These are phyloP conservation scores for Daldinia sp. DNA, from an alignment of 2,329 filamentous ascomycete genomes.

Conservation along the genomic window DNA sequence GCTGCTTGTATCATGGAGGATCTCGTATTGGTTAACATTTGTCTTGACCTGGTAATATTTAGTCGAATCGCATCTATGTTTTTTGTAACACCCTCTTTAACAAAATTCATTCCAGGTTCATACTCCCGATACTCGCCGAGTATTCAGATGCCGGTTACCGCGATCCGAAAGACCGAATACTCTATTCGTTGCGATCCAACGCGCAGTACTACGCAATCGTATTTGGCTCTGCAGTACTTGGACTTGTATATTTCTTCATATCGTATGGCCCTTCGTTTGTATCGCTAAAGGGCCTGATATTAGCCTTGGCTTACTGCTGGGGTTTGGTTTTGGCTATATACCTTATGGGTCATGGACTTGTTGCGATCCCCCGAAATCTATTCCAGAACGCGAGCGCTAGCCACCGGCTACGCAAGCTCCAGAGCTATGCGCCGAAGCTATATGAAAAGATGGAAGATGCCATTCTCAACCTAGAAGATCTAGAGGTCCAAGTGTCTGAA, in stretches of 20 bases:
- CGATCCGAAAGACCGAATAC: slow-evolving; percentile 79
- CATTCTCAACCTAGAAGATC: slow-evolving; percentile 77
- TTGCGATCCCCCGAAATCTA: slow-evolving; percentile 84
- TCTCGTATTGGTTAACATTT: slow-evolving; percentile 98
- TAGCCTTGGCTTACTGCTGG: slow-evolving; percentile 96
- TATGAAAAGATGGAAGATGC: slow-evolving; percentile 91
- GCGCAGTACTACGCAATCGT: slow-evolving; percentile 87
- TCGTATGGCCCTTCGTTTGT: slow-evolving; percentile 76
- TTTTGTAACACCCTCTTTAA: slow-evolving; percentile 17
- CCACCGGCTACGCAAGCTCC: slow-evolving; percentile 75
- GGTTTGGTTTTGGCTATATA: slow-evolving; percentile 92
- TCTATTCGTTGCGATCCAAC: slow-evolving; percentile 88
- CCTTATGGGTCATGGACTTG: slow-evolving; percentile 95
- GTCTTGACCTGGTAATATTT: slow-evolving; percentile 81
- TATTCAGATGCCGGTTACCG: slow-evolving; percentile 95
- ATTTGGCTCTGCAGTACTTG: slow-evolving; percentile 72
- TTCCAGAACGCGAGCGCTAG: slow-evolving; percentile 82
- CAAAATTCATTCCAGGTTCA: slow-evolving; percentile 67
- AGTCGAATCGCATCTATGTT: not conserved
- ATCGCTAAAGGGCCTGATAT: slow-evolving; percentile 82
- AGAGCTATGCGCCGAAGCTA: slow-evolving; percentile 79
- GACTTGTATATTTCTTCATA: slow-evolving; percentile 83
- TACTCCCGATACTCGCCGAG: slow-evolving; percentile 91
- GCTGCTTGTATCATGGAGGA: slow-evolving; percentile 88
- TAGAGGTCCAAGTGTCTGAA: slow-evolving; percentile 82